Evolutionary conservation across 192 early-diverging fungal species (phyloP).

Genomic region (Coemansia sp.): DNA sequence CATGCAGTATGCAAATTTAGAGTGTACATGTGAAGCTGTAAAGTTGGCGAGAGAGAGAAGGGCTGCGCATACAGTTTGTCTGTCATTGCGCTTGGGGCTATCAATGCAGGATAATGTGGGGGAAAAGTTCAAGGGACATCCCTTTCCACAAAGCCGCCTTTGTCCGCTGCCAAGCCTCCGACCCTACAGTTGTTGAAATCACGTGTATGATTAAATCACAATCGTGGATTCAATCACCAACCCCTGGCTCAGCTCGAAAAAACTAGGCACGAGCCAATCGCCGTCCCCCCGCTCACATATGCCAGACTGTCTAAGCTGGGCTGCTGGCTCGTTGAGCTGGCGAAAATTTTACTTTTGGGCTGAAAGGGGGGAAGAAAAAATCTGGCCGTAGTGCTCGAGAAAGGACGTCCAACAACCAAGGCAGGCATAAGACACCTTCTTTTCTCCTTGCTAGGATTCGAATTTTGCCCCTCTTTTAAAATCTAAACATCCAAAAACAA

Average conservation of each 20-base stretch:
- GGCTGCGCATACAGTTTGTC: neutral
- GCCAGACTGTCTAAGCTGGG: neutral
- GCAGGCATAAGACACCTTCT: slow-evolving; percentile 40
- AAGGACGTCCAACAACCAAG: slow-evolving; percentile 4
- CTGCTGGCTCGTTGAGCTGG: slow-evolving; percentile 8
- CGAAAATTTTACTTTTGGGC: slow-evolving; percentile 40
- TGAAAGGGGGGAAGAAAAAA: slow-evolving; percentile 3
- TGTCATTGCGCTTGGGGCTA: neutral
- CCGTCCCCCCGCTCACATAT: neutral
- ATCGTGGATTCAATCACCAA: neutral
- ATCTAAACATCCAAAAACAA: slow-evolving; percentile 33
- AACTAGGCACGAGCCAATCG: neutral
- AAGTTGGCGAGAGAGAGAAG: neutral
- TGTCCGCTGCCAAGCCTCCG: neutral
- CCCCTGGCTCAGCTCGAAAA: neutral
- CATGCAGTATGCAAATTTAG: slow-evolving; percentile 3
- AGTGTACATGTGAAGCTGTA: slow-evolving; percentile 3
- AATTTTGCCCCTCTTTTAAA: slow-evolving; percentile 21
- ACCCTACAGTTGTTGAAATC: slow-evolving; percentile 19
- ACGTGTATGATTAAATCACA: slow-evolving; percentile 14
- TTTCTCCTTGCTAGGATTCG: slow-evolving; percentile 49
- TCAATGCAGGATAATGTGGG: neutral
- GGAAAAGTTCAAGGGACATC: neutral
- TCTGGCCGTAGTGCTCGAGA: slow-evolving; percentile 8
- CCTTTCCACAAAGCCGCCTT: neutral